These are phyloP conservation scores for Plasmodium reichenowi DNA, from an alignment of 169 alveolate genomes.

Conservation along the genomic window DNA sequence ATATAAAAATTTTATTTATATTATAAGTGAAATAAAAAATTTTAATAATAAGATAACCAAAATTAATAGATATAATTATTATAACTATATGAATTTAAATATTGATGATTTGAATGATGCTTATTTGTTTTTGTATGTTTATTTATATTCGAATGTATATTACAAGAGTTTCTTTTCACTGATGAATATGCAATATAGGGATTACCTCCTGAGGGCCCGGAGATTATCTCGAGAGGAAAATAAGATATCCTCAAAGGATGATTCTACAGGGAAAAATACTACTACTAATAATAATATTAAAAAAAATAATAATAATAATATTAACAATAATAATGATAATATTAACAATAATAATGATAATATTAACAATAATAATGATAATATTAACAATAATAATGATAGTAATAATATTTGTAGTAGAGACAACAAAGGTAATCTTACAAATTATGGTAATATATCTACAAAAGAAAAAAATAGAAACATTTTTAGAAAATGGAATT, in stretches of 20 bases:
- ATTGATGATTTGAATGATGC: constrained; percentile 36
- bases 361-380: no score
- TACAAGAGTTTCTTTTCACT: constrained; percentile 10
- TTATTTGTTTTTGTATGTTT: constrained; percentile 59
- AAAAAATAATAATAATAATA: not conserved
- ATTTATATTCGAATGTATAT: constrained; percentile 37
- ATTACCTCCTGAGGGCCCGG: not conserved
- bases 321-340: not conserved
- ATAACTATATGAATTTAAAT: constrained; percentile 47
- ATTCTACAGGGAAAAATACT: not conserved
- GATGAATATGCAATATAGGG: not conserved
- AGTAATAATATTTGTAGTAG: no score
- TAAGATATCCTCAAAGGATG: not conserved
- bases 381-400: no score
- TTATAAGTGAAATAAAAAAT: constrained; percentile 48
- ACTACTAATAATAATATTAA: not conserved
- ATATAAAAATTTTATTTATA: constrained; percentile 56
- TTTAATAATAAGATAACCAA: constrained; percentile 33
- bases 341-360: not conserved
- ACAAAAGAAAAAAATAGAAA: no score
- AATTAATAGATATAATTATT: constrained; percentile 33
- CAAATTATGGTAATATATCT: no score
- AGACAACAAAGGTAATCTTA: no score
- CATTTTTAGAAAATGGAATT: no score
- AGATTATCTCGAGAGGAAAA: not conserved